These are phyloP conservation scores for Seiridium unicorne DNA, from an alignment of 2,329 filamentous ascomycete genomes.

Conservation along the genomic window DNA sequence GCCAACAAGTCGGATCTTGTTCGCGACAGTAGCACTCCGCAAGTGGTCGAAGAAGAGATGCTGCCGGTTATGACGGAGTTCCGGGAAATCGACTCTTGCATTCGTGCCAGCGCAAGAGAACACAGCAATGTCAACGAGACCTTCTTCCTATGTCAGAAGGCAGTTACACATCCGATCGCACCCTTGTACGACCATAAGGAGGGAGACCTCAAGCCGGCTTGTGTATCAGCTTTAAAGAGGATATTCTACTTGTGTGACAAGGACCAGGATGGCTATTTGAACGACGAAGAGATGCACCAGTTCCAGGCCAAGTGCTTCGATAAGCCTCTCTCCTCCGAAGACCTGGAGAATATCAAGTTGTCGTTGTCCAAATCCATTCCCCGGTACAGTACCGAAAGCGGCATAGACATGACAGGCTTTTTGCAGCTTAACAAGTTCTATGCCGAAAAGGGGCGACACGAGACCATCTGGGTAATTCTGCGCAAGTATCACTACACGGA, in stretches of 20 bases:
- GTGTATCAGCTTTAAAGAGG: constrained; percentile 79
- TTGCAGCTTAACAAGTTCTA: constrained; percentile 92
- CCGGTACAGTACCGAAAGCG: constrained; percentile 60
- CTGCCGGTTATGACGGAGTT: constrained; percentile 97
- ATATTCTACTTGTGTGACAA: constrained; percentile 97
- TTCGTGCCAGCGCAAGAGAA: constrained; percentile 87
- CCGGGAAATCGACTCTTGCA: constrained; percentile 97
- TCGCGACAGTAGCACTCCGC: constrained; percentile 70
- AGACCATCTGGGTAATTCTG: constrained; percentile 97
- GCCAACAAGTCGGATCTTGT: constrained; percentile 96
- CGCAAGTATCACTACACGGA: constrained; percentile 96
- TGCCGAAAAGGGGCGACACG: constrained; percentile 93
- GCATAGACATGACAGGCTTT: constrained; percentile 82
- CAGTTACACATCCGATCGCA: constrained; percentile 94
- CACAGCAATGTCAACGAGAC: constrained; percentile 94
- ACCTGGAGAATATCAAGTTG: constrained; percentile 87
- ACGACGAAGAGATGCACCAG: constrained; percentile 83
- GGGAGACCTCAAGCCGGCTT: constrained; percentile 79
- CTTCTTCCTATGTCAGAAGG: constrained; percentile 97
- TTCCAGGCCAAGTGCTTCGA: constrained; percentile 94
- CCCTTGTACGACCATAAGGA: constrained; percentile 98
- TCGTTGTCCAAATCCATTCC: constrained; percentile 72
- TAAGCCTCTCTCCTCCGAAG: constrained; percentile 76
- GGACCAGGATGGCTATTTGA: constrained; percentile 91
- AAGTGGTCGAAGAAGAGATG: constrained; percentile 96